These are phyloP conservation scores for Podaxis sp. DNA, from an alignment of 768 basidiomycete genomes.

Conservation along the genomic window DNA sequence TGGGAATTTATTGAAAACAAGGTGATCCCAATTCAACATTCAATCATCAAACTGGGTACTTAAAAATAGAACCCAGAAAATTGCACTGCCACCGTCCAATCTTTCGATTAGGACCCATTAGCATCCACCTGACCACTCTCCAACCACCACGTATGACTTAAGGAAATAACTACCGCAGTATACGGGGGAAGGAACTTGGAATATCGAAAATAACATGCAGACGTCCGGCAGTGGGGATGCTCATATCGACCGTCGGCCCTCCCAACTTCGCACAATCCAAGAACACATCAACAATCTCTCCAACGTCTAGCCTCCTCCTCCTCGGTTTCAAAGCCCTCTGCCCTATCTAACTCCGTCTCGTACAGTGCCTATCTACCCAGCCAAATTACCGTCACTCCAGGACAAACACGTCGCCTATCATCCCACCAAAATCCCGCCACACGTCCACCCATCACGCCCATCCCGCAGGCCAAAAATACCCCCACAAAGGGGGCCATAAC, in stretches of 20 bases:
- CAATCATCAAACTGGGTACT: background rate
- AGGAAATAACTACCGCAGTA: background rate
- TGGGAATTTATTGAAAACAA: background rate
- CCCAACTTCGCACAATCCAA: background rate
- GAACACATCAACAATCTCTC: too few species aligned
- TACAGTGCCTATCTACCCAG: too few species aligned
- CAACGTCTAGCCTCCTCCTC: too few species aligned
- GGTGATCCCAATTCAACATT: background rate
- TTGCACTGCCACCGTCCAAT: background rate
- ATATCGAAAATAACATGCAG: constrained; percentile 7
- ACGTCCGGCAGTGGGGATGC: background rate
- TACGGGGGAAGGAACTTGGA: background rate
- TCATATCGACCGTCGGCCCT: background rate
- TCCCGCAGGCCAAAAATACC: background rate
- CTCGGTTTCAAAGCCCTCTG: too few species aligned
- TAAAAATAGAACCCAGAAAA: background rate
- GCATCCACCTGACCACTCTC: too few species aligned
- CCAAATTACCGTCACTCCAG: too few species aligned
- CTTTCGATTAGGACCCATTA: background rate
- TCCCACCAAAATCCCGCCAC: background rate
- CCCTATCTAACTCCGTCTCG: too few species aligned
- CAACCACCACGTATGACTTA: too few species aligned
- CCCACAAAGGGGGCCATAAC: background rate
- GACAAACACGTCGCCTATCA: too few species aligned
- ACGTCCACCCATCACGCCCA: background rate